Conservation (phyloP, 2,329 filamentous ascomycete genomes). For the Microdochium paspali region DNA sequence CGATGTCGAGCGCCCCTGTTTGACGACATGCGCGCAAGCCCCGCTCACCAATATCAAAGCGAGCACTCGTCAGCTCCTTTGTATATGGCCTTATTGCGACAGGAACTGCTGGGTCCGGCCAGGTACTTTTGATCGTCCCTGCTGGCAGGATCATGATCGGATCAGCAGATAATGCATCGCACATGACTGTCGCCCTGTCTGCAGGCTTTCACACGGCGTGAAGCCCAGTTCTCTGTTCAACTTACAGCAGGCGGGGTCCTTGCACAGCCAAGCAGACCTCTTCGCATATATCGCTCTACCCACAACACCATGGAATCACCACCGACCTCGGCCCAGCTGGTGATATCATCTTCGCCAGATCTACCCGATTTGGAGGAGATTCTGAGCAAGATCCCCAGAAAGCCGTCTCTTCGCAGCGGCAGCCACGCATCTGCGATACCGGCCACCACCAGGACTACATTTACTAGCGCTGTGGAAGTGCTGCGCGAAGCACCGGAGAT, state of each 20-base stretch:
- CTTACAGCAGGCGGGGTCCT: not conserved
- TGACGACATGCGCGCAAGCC: not conserved
- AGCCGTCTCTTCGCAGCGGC: slow-evolving; percentile 22
- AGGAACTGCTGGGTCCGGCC: not conserved
- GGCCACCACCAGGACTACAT: slow-evolving; percentile 22
- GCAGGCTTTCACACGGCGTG: not conserved
- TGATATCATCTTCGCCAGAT: slow-evolving; percentile 43
- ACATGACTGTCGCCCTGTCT: not conserved
- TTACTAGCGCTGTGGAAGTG: slow-evolving; percentile 31
- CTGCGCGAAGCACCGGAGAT: slow-evolving; percentile 22
- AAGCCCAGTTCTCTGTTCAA: not conserved
- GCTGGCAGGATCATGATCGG: not conserved
- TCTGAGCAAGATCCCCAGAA: slow-evolving; percentile 24
- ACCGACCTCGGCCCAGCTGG: slow-evolving; percentile 7
- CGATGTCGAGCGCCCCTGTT: not conserved
- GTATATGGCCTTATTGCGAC: not conserved
- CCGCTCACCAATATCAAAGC: not conserved
- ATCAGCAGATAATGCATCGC: not conserved
- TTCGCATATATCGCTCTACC: not conserved
- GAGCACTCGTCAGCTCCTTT: not conserved
- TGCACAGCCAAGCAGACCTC: not conserved
- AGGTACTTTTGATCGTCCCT: not conserved
- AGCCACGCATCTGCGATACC: slow-evolving; percentile 27
- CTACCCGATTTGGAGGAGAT: slow-evolving; percentile 43
- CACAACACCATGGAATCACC: not conserved